Conservation (phyloP, 176 grass and related monocot species). For the Lolium rigidum region DNA sequence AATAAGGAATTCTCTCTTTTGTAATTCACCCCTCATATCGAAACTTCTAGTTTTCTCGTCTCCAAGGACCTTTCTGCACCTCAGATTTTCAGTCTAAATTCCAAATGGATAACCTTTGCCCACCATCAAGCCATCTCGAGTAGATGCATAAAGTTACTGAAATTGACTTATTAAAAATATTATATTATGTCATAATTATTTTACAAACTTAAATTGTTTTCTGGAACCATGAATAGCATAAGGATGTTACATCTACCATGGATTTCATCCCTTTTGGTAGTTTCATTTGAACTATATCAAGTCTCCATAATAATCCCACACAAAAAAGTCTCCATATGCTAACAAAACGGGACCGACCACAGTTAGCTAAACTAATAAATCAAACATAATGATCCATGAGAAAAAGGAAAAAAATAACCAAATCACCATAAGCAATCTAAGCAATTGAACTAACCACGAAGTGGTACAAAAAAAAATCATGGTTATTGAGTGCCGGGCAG, state of each 20-base stretch:
- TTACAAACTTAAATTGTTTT: conserved; percentile 6
- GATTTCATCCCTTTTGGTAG: neutral
- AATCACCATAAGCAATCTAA: neutral
- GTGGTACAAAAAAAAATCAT: conserved; percentile 14
- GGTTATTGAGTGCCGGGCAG: neutral
- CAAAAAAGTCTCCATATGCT: neutral
- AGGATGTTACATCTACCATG: conserved; percentile 25
- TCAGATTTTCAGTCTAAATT: conserved; percentile 15
- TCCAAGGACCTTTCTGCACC: neutral
- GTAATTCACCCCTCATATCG: neutral
- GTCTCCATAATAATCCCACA: neutral
- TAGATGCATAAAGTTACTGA: neutral
- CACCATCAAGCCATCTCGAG: conserved; percentile 9
- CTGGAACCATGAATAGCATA: conserved; percentile 17
- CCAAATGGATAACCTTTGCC: conserved; percentile 21
- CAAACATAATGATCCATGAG: neutral
- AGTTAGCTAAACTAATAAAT: conserved; percentile 11
- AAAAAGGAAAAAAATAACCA: neutral
- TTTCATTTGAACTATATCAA: conserved; percentile 8
- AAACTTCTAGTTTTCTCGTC: neutral
- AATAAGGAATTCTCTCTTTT: too few relatives aligned
- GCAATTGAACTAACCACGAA: neutral
- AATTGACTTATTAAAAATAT: neutral
- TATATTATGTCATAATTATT: conserved; percentile 16
- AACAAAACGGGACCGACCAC: neutral